These are phyloP conservation scores for Geotrichum fermentans DNA, from an alignment of 1,139 yeast species.

Conservation along the genomic window DNA sequence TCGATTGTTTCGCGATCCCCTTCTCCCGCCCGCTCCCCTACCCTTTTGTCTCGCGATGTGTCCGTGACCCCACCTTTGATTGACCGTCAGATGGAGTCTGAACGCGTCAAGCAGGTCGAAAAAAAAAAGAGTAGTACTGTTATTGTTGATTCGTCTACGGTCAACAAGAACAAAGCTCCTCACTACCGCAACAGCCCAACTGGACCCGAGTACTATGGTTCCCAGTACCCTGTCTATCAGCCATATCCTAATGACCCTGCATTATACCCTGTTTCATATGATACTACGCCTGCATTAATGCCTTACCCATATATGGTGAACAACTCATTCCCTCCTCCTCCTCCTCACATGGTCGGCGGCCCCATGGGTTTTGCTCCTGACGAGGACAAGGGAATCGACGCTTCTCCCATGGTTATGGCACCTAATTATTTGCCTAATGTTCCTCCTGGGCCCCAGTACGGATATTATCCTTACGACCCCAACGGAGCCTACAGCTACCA, in stretches of 20 bases:
- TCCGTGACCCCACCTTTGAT: conserved; percentile 16
- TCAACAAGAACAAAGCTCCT: conserved; percentile 11
- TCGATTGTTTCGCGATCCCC: conserved; percentile 17
- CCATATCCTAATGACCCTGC: conserved; percentile 13
- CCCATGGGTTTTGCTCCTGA: background rate
- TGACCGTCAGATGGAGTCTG: background rate
- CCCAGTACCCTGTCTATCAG: conserved; percentile 7
- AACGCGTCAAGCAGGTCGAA: background rate
- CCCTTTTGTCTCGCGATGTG: conserved; percentile 11
- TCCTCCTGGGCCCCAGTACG: conserved; percentile 13
- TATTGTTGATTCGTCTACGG: conserved; percentile 16
- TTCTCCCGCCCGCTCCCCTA: conserved; percentile 17
- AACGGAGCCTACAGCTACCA: conserved; percentile 12
- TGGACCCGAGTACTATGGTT: conserved; percentile 4
- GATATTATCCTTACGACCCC: conserved; percentile 12
- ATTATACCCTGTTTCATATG: conserved; percentile 13
- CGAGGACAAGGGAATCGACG: conserved; percentile 3
- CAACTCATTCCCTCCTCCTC: background rate
- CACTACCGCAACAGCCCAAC: background rate
- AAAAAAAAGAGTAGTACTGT: conserved; percentile 6
- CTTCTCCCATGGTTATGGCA: conserved; percentile 7
- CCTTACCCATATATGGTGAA: conserved; percentile 6
- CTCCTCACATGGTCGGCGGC: background rate
- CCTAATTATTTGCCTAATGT: conserved; percentile 4
- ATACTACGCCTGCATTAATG: conserved; percentile 13